A percentile compares a stretch with the other conserved stretches of the same genome.
These are phyloP conservation scores for Baorangia bicolor DNA, from an alignment of 768 basidiomycete genomes.

Conservation along the genomic window DNA sequence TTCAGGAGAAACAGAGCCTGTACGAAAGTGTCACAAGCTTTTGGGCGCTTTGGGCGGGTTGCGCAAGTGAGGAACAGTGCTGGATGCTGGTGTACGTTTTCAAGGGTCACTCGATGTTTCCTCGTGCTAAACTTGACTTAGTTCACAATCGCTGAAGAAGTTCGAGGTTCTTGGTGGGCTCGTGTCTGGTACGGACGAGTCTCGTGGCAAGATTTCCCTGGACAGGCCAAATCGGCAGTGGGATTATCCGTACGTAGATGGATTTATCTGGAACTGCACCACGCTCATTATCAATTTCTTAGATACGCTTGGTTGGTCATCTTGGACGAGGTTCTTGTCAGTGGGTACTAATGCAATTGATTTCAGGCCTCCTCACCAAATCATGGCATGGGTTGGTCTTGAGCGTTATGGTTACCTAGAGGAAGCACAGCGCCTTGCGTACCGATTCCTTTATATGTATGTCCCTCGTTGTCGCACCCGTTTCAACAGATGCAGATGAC, in stretches of 20 bases:
- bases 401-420: slow-evolving; percentile 95
- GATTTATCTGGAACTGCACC: slow-evolving; percentile 3
- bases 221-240: slow-evolving; percentile 98
- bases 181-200: slow-evolving; percentile 95
- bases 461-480: slow-evolving; percentile 48
- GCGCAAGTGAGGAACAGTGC: slow-evolving; percentile 93
- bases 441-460: slow-evolving; percentile 99
- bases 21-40: slow-evolving; percentile 97
- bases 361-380: slow-evolving; percentile 90
- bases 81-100: slow-evolving; percentile 84
- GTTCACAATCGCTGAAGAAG: slow-evolving; percentile 84
- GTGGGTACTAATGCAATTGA: slow-evolving; percentile 9
- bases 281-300: slow-evolving; percentile 7
- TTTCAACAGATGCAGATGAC: slow-evolving; percentile 1
- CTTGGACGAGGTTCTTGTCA: neutral
- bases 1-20: slow-evolving; percentile 83
- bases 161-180: slow-evolving; percentile 96
- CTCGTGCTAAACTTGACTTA: slow-evolving; percentile 34
- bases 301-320: slow-evolving; percentile 66
- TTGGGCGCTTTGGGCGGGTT: slow-evolving; percentile 98
- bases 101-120: neutral
- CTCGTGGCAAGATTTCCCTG: slow-evolving; percentile 91
- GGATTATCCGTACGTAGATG: slow-evolving; percentile 83
- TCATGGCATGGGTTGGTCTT: slow-evolving; percentile 97
- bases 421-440: slow-evolving; percentile 90